Base-by-base conservation (phyloP, 192 early-diverging fungal genomes). In the Pilobolus umbonatus region DNA sequence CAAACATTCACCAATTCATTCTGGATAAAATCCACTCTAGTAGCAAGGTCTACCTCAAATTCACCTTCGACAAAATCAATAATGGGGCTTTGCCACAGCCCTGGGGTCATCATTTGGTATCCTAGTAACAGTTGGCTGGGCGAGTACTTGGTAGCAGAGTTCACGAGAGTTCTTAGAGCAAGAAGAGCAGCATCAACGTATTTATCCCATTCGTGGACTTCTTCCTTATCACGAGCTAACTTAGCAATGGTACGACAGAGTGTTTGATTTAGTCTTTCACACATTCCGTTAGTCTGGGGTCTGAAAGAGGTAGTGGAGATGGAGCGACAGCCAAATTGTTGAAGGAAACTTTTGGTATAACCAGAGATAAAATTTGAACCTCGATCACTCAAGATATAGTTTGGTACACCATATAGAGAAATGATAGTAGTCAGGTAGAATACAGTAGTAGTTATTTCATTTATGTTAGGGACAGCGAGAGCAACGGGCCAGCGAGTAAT, bases 401-500 rank as follows among this genome's bases (percentile, higher is more conserved):
- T n/a, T 2, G 60, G 60, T 0, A 61, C 54, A 22, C 60, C 66
- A 42, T 24, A 52, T 25, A 36, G 14, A 0, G 21, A 17, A 17
- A 42, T 32, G 4, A 57, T 6, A 22, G 22, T 46, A 1, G 30
- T 12, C 3, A 7, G n/a, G 5, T 9, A 40, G 11, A 40, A 40
- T 11, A 2, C 3, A 11, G 24, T 32, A 2, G 52, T 53, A 4
- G 50, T 48, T 19, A 30, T 3, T 8, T 48, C 45, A 40, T 46
- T 24, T 17, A 48, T 59, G 2, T 58, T 47, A 0, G 35, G 55
- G 10, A 71, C 43, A 0, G 63, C 63, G 0, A 7, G 11, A 0
- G 63, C 63, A 25, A 61, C 47, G 0, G 63, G 69, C 60, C 63
- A 71, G 10, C 48, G 28, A 9, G 61, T 72, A 0, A 58, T 14